A percentile compares a stretch with the other conserved stretches of the same genome.
phyloP scores from a whole-genome alignment of 208 protist genomes.

The Herpetomonas samuelpessoai region DNA sequence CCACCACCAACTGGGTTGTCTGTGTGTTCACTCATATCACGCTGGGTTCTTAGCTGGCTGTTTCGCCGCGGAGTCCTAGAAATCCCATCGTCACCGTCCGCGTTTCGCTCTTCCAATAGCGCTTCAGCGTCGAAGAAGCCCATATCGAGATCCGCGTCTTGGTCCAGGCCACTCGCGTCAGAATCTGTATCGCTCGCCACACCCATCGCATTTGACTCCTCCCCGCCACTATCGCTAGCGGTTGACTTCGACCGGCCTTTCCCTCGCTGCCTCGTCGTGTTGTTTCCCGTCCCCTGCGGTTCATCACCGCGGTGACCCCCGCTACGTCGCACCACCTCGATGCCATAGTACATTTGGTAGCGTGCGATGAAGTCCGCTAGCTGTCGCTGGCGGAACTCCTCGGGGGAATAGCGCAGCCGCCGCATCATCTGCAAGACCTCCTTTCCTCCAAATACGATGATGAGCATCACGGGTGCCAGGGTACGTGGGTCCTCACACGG shows the following conservation, averaged over 20 bases:
- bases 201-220: too few relatives aligned
- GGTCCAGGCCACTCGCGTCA: too few relatives aligned
- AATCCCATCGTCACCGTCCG: not conserved
- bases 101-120: not conserved
- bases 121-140: conserved; percentile 1
- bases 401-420: conserved; percentile 45
- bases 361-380: conserved; percentile 49
- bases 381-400: conserved; percentile 58
- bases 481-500: not conserved
- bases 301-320: too few relatives aligned
- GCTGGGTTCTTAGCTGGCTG: too few relatives aligned
- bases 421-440: conserved; percentile 42
- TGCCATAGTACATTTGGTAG: conserved; percentile 53
- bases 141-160: not conserved
- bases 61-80: too few relatives aligned
- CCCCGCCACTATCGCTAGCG: not conserved
- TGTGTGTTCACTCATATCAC: not conserved
- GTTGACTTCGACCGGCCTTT: too few relatives aligned
- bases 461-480: not conserved
- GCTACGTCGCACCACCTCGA: conserved; percentile 13
- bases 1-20: not conserved
- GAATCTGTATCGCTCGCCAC: too few relatives aligned
- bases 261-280: too few relatives aligned
- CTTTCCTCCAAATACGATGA: not conserved
- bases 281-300: too few relatives aligned